Conservation (phyloP, 768 basidiomycete species). For the Gloeophyllum trabeum region DNA sequence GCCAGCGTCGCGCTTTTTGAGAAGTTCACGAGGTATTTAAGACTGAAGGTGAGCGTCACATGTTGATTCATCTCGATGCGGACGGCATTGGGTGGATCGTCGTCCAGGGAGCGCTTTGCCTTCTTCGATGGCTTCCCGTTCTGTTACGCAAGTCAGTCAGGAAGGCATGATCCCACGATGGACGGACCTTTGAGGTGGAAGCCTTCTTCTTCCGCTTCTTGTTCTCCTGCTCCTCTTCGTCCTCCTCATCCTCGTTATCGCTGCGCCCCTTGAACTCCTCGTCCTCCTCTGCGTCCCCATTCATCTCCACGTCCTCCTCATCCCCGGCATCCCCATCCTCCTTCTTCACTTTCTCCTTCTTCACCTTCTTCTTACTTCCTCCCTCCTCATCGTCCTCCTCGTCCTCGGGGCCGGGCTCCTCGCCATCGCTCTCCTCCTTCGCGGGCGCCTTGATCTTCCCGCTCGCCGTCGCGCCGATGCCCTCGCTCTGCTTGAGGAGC, state of each 20-base stretch:
- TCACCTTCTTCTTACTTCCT: constrained; percentile 25
- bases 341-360: constrained; percentile 38
- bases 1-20: constrained; percentile 77
- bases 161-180: neutral
- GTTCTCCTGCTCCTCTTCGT: constrained; percentile 17
- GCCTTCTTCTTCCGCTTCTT: constrained; percentile 62
- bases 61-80: constrained; percentile 81
- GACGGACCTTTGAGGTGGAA: neutral
- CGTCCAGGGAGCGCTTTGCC: constrained; percentile 34
- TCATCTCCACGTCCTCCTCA: constrained; percentile 32
- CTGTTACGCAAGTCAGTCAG: constrained; percentile 8
- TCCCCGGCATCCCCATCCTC: constrained; percentile 24
- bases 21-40: constrained; percentile 97
- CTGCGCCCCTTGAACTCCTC: constrained; percentile 4
- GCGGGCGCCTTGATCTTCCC: constrained; percentile 32
- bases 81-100: constrained; percentile 34
- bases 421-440: constrained; percentile 28
- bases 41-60: constrained; percentile 86
- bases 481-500: constrained; percentile 64
- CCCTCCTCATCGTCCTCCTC: constrained; percentile 34
- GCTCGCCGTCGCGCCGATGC: constrained; percentile 23
- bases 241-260: constrained; percentile 26
- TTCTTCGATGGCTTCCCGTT: constrained; percentile 38
- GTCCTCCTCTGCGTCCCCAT: constrained; percentile 13
- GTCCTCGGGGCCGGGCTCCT: constrained; percentile 40